Conservation (phyloP, 768 basidiomycete species). For the Trametes cubensis region DNA sequence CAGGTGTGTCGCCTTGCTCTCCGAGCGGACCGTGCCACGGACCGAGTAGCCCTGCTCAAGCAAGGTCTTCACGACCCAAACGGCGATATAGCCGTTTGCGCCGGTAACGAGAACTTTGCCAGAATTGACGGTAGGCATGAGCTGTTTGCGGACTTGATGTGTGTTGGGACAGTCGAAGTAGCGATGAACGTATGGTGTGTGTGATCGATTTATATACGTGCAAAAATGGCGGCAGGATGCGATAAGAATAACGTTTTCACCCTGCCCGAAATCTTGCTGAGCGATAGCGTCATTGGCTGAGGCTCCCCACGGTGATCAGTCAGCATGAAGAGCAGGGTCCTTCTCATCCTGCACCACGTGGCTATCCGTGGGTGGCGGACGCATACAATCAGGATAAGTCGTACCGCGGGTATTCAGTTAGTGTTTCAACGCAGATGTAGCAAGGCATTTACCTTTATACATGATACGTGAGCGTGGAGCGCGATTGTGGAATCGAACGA, state of each 20-base stretch:
- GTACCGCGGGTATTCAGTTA: too few relatives aligned
- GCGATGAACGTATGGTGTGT: neutral
- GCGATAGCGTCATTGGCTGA: constrained; percentile 7
- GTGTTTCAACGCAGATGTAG: too few relatives aligned
- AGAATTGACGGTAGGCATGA: constrained; percentile 40
- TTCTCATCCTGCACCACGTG: neutral
- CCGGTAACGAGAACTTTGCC: constrained; percentile 57
- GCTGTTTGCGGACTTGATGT: neutral
- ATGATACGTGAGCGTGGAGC: too few relatives aligned
- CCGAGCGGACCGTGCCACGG: constrained; percentile 67
- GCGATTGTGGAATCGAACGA: too few relatives aligned
- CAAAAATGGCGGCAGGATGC: neutral
- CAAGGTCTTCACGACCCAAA: constrained; percentile 57
- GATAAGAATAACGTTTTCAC: neutral
- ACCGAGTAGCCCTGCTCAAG: constrained; percentile 66
- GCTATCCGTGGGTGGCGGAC: neutral
- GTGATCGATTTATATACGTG: neutral
- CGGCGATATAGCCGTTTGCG: constrained; percentile 61
- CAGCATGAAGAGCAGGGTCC: neutral
- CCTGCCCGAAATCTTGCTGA: neutral
- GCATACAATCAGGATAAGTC: too few relatives aligned
- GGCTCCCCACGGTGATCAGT: neutral
- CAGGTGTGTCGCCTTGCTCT: constrained; percentile 61
- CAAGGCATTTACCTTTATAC: too few relatives aligned
- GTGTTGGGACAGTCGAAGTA: neutral